A percentile compares a stretch with the other conserved stretches of the same genome.
Evolutionary conservation across 305 asterid genomes (phyloP).

Genomic region (Nicotiana rustica): DNA sequence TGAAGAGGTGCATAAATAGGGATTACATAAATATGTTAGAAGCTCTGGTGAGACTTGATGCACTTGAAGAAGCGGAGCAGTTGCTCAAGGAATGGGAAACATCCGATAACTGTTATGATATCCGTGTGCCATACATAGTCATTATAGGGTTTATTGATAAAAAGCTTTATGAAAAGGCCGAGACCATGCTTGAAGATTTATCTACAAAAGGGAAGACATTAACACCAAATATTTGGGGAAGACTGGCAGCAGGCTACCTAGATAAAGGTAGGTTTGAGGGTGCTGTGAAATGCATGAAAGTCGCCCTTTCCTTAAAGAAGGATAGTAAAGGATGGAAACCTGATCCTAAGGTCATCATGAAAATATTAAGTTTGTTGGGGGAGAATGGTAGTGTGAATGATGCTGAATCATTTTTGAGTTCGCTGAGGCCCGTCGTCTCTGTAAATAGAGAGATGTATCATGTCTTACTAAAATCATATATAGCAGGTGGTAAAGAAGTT

Average conservation of each 20-base stretch:
- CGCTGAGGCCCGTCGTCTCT: constrained; percentile 47
- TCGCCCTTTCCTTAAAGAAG: constrained; percentile 50
- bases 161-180: constrained; percentile 63
- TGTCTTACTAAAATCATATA: constrained; percentile 44
- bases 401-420: constrained; percentile 43
- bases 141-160: constrained; percentile 58
- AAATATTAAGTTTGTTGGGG: constrained; percentile 49
- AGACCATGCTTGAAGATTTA: constrained; percentile 57
- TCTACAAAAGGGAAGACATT: constrained; percentile 50
- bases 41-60: constrained; percentile 68
- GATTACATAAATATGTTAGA: constrained; percentile 69
- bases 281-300: constrained; percentile 55
- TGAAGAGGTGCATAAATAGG: constrained; percentile 63
- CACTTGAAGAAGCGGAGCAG: constrained; percentile 67
- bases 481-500: constrained; percentile 50
- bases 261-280: constrained; percentile 55
- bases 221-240: constrained; percentile 60
- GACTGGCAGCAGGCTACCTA: constrained; percentile 63
- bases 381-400: constrained; percentile 54
- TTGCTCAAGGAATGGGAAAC: constrained; percentile 76
- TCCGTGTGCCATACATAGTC: constrained; percentile 64
- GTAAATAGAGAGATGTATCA: constrained; percentile 52
- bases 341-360: constrained; percentile 48
- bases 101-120: constrained; percentile 67
- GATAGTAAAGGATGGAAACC: constrained; percentile 41